Conservation (phyloP, 1,284 basidiomycete genomes). For the Ustilago cynodontis region DNA sequence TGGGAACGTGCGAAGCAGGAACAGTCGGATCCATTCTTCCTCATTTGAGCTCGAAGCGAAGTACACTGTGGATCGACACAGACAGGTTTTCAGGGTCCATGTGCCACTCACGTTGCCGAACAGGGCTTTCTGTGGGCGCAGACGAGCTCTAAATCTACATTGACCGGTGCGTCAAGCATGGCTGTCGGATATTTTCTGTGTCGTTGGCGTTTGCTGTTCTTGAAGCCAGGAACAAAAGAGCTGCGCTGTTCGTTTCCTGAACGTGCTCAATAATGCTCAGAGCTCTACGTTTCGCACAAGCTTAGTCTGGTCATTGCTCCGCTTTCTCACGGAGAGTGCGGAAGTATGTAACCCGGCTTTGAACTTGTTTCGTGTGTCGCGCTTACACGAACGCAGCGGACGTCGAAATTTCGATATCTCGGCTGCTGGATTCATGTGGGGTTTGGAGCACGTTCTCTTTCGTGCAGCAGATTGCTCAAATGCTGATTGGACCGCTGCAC, state of each 20-base stretch:
- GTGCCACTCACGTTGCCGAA: background rate
- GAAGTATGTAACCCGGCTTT: background rate
- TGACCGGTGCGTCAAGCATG: background rate
- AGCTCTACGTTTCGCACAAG: no score
- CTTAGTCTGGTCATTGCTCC: no score
- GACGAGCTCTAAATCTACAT: background rate
- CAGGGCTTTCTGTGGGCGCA: background rate
- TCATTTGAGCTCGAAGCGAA: background rate
- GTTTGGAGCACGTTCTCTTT: conserved; percentile 28
- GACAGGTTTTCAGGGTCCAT: background rate
- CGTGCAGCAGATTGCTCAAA: conserved; percentile 14
- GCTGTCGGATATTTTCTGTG: background rate
- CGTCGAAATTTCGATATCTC: background rate
- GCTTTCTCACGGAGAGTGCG: no score
- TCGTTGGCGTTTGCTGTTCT: background rate
- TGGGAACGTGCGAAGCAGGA: conserved; percentile 29
- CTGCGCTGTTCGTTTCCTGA: background rate
- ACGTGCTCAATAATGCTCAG: no score
- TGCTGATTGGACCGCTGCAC: conserved; percentile 16
- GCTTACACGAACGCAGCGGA: background rate
- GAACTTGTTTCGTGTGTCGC: background rate
- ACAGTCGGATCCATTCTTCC: background rate
- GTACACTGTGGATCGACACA: conserved; percentile 1
- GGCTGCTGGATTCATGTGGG: background rate
- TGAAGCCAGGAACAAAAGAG: no score